Evolutionary conservation across 2,329 filamentous ascomycete genomes (phyloP).

Genomic region (Hansfordia pulvinata): DNA sequence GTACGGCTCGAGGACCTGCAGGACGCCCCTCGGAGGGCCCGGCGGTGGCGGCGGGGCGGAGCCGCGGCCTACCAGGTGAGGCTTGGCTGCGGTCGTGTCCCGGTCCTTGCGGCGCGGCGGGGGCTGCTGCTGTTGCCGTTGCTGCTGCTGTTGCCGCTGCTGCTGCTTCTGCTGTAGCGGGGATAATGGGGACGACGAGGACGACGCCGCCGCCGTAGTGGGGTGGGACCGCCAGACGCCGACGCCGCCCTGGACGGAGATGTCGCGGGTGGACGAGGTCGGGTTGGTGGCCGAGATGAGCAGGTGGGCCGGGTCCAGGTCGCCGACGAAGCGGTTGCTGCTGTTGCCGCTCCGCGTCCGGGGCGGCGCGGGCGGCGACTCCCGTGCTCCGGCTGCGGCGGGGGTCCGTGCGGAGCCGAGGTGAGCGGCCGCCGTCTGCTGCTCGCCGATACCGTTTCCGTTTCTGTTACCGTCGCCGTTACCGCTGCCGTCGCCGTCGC

Average conservation of each 20-base stretch:
- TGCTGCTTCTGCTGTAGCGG: conserved; percentile 25
- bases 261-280: conserved; percentile 18
- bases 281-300: conserved; percentile 39
- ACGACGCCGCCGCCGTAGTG: conserved; percentile 13
- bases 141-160: conserved; percentile 7
- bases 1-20: conserved; percentile 21
- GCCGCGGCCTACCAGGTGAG: conserved; percentile 1
- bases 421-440: no score
- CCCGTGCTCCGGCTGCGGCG: background rate
- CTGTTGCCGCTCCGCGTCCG: no score
- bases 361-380: no score
- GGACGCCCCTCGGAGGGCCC: conserved; percentile 13
- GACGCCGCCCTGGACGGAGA: conserved; percentile 35
- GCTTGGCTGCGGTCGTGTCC: background rate
- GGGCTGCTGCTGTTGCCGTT: background rate
- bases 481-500: background rate
- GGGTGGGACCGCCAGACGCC: conserved; percentile 37
- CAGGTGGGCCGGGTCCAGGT: conserved; percentile 45
- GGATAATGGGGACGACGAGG: conserved; percentile 19
- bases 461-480: background rate
- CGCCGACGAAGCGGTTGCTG: conserved; percentile 38
- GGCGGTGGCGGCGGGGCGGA: conserved; percentile 1
- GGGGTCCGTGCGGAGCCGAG: background rate
- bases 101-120: no score
- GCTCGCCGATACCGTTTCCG: background rate